Base-by-base conservation (phyloP, 73 alveolate genomes). In the Symbiodinium natans region DNA sequence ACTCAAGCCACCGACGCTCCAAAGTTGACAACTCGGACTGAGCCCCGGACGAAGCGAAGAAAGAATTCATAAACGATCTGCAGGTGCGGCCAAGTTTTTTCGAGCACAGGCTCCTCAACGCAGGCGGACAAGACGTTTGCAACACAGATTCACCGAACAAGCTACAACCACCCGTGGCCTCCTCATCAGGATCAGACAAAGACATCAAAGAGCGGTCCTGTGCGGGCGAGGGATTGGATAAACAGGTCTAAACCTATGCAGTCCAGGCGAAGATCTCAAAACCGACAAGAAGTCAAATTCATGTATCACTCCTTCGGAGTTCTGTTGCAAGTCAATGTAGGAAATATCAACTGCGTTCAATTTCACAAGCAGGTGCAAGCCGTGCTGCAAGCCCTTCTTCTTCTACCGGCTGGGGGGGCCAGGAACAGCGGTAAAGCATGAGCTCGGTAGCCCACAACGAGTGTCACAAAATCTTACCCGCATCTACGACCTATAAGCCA, bases 81-180 rank as follows among this genome's bases (percentile, higher is more conserved):
- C 46, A 99, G 98, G 74, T 99, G 99, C 19, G 99, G 99, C 99
- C 99, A 99, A 25, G 99, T 99, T 77, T 95, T 97, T 85, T 99
- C 99, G 29, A 99, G 86, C 40, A 80, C 98, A 39, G 99, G 99
- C 40, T 92, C 98, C 90, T 92, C 48, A 31, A 19, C 83, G 74
- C 13, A 54, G 74, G 13, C 21, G 13, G 74, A 21, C 74, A 48
- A 38, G 33, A 38, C 31, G 19, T 7, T 77, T 48, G 46, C 46
- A 6, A 41, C 27, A 9, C 43, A 83, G 31, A 83, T 25, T 8
- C 40, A 3, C 31, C 11, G 4, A 17, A 39, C 48, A 39, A 0
- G 75, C 5, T 23, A 27, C 33, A 41, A 56, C n/a, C 41, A 27
- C 41, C 34, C 7, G 54, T 17, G 38, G 80, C 80, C 80, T 73